A percentile compares a stretch with the other conserved stretches of the same genome.
Conservation (phyloP, 2,329 filamentous ascomycete species). For the Colletotrichum eleusines region DNA sequence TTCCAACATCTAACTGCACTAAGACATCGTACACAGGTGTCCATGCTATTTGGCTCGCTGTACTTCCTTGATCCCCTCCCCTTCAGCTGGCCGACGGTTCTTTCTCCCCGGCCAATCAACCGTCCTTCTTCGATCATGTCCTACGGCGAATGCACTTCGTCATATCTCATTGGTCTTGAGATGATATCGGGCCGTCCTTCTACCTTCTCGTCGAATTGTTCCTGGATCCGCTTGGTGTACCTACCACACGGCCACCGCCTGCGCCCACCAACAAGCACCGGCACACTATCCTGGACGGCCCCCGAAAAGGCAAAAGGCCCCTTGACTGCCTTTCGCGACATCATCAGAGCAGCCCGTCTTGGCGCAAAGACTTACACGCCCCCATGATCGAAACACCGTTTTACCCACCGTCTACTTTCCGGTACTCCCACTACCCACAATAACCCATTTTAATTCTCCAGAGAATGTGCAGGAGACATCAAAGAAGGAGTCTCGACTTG, state of each 20-base stretch:
- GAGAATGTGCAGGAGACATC: conserved; percentile 3
- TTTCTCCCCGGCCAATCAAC: neutral
- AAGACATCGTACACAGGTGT: no score
- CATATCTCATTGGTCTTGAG: neutral
- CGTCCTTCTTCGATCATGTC: neutral
- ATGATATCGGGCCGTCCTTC: no score
- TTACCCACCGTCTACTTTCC: conserved; percentile 24
- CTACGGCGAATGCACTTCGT: neutral
- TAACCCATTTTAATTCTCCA: conserved; percentile 1
- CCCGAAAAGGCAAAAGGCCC: conserved; percentile 10
- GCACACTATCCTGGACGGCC: conserved; percentile 23
- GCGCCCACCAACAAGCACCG: conserved; percentile 21
- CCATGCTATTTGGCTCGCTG: neutral
- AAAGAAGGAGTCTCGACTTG: conserved; percentile 5
- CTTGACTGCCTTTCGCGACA: conserved; percentile 13
- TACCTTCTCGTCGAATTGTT: no score
- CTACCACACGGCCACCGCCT: conserved; percentile 12
- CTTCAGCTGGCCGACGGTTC: neutral
- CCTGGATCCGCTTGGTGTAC: no score
- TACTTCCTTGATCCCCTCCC: neutral
- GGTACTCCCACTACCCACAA: neutral
- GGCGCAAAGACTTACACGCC: conserved; percentile 32
- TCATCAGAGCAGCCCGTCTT: conserved; percentile 12
- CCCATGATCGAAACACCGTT: conserved; percentile 20
- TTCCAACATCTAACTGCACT: neutral